Base-by-base conservation (phyloP, 2,329 filamentous ascomycete genomes). In the Talaromyces sp. region DNA sequence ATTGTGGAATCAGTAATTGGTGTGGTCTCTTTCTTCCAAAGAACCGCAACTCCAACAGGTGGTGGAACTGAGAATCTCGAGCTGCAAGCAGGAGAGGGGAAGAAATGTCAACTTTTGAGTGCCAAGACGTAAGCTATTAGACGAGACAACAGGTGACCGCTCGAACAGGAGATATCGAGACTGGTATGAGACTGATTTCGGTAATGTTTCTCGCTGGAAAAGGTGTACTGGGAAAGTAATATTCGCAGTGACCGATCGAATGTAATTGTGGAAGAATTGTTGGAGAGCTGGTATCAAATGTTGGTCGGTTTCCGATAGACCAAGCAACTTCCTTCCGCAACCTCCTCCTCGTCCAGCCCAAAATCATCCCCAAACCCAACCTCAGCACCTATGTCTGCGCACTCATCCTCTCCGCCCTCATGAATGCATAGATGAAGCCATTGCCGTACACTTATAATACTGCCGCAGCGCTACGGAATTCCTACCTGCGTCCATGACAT, bases 401-500 rank as follows among this genome's bases (percentile, higher is more conserved):
- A 54, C 21, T 25, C 50, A 48, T 6, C 37, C 13, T 41, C 17
- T 37, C 45, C 17, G 37, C 40, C 36, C 28, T 40, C 28, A 21
- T 41, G 40, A 48, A 57, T 52, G 46, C 54, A 65, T 68, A 61
- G 57, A 64, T 61, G 65, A 63, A 59, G 57, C 37, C 31, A 41
- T 33, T 21, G 22, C 36, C 33, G 17, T 28, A 36, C 39, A 25
- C 17, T 39, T 36, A 53, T 33, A 53, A 43, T 31, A 28, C 54
- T 33, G 39, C 41, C 54, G 37, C 54, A 35, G 36, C 48, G 50
- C 36, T 37, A 46, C 51, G 46, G 46, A 31, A 40, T 50, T 55
- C 57, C 55, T 61, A 64, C 67, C 70, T 66, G 33, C 71, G 73
- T 84, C 80, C 78, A 89, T 89, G 87, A 85, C 85, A 82, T 81